Evolutionary conservation across 306 rosid genomes (phyloP), one percentile per base, ranked within the genome.

Genomic region (Crotalaria pallida): DNA sequence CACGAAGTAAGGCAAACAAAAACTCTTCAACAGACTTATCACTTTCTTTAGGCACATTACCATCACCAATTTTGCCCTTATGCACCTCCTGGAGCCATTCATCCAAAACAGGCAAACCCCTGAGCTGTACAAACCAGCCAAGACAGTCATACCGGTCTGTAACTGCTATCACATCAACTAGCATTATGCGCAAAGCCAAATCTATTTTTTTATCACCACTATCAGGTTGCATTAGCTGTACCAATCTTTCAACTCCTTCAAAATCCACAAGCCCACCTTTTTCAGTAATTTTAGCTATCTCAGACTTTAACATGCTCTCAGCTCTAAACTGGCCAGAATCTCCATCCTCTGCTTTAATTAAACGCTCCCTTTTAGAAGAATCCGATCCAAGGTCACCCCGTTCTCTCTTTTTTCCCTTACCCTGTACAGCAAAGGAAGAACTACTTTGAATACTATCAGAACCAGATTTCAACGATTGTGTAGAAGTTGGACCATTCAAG

Each of bases 61-160:
- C 83, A 79, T 87, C 90, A 34, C 96, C 92, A 63, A 79, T 44
- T 77, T 89, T 92, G 13, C 96, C 96, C 70, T 86, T 89, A 58
- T 88, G 98, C 50, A 80, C 89, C 84, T 92, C 98, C 56, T 89
- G 98, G 63, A 92, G 92, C 98, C 98, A 92, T 69, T 89, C 96
- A 52, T 92, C 92, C 15, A 89, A 78, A 58, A 92, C 91, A 56
- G 87, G 88, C 73, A 92, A 79, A 57, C 98, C 98, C 71, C 68
- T 75, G 5, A 80, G 85, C 60, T 86, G 92, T 53, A 92, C 96
- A 81, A 92, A 89, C 85, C 71, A 79, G 53, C 62, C 26, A 67
- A 92, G 96, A 75, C 89, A 92, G 24, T 92, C 98, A 60, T 69
- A n/a, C 55, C 74, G 85, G 17, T 92, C 96, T 5, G 96, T 92